These are phyloP conservation scores for Lunularia cruciata DNA, from an alignment of 225 moss, liverwort and hornwort genomes.

Conservation along the genomic window DNA sequence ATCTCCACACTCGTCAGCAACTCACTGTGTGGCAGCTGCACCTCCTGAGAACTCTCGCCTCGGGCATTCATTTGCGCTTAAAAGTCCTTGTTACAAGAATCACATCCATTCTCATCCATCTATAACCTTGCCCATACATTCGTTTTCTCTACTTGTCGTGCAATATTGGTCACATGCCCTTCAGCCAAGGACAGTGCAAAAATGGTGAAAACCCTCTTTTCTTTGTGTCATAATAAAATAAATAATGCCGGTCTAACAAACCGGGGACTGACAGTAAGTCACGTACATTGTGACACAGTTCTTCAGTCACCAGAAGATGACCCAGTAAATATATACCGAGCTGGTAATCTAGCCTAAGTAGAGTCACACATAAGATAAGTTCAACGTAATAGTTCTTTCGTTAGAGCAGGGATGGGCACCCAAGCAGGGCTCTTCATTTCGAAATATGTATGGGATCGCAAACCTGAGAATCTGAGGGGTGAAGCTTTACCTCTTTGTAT, in stretches of 20 bases:
- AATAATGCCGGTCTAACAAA: constrained; percentile 4
- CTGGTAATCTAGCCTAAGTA: neutral
- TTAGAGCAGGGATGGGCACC: neutral
- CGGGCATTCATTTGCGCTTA: too few relatives aligned
- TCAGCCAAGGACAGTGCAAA: neutral
- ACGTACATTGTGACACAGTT: neutral
- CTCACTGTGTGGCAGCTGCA: neutral
- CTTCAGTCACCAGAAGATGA: neutral
- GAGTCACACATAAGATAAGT: neutral
- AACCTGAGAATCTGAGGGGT: constrained; percentile 3
- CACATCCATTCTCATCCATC: neutral
- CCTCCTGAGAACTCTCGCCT: neutral
- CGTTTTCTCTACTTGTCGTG: neutral
- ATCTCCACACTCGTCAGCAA: constrained; percentile 12
- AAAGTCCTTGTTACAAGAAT: neutral
- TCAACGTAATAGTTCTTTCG: neutral
- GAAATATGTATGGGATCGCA: neutral
- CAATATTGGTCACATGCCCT: neutral
- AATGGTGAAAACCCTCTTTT: neutral
- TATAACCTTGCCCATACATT: neutral
- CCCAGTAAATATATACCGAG: neutral
- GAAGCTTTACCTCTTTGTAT: constrained; percentile 54
- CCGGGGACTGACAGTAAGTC: neutral
- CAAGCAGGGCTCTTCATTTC: neutral
- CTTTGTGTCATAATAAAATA: neutral